These are phyloP conservation scores for Cryptococcus sp. DNA, from an alignment of 1,284 basidiomycete species.

Conservation along the genomic window DNA sequence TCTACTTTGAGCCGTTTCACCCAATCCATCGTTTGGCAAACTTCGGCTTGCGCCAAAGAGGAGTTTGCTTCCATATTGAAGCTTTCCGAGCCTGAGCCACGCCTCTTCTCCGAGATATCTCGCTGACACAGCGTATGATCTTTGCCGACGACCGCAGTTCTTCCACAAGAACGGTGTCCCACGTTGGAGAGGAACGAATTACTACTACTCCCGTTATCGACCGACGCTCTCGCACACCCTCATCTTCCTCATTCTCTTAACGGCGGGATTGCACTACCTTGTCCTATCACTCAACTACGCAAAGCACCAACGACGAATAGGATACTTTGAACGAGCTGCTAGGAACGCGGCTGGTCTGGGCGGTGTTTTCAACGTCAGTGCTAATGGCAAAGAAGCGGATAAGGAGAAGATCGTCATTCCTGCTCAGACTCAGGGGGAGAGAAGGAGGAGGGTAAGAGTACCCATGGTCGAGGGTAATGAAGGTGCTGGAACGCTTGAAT, in stretches of 20 bases:
- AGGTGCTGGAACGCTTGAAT: slow-evolving; percentile 40
- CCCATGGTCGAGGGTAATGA: slow-evolving; percentile 47
- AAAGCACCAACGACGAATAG: slow-evolving; percentile 69
- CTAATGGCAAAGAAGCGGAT: slow-evolving; percentile 10
- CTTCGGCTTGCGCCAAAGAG: no score
- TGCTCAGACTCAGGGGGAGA: slow-evolving; percentile 2
- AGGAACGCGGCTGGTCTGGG: slow-evolving; percentile 69
- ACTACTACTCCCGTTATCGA: slow-evolving; percentile 90
- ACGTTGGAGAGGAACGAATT: slow-evolving; percentile 56
- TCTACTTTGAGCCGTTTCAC: neutral
- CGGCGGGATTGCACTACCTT: slow-evolving; percentile 74
- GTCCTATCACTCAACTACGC: slow-evolving; percentile 75
- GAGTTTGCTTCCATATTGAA: no score
- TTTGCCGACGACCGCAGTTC: slow-evolving; percentile 32
- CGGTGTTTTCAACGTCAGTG: slow-evolving; percentile 6
- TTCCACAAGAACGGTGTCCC: slow-evolving; percentile 54
- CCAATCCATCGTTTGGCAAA: neutral
- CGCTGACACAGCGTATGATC: neutral
- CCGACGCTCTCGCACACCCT: slow-evolving; percentile 80
- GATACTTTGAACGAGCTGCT: slow-evolving; percentile 66
- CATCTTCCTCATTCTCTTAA: slow-evolving; percentile 70
- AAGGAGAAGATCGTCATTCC: slow-evolving; percentile 3
- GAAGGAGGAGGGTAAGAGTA: slow-evolving; percentile 49
- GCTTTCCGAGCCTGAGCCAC: no score
- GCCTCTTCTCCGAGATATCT: no score